A percentile compares a stretch with the other conserved stretches of the same genome.
These are phyloP conservation scores for Fusarium pseudograminearum DNA, from an alignment of 2,329 filamentous ascomycete species.

Conservation along the genomic window DNA sequence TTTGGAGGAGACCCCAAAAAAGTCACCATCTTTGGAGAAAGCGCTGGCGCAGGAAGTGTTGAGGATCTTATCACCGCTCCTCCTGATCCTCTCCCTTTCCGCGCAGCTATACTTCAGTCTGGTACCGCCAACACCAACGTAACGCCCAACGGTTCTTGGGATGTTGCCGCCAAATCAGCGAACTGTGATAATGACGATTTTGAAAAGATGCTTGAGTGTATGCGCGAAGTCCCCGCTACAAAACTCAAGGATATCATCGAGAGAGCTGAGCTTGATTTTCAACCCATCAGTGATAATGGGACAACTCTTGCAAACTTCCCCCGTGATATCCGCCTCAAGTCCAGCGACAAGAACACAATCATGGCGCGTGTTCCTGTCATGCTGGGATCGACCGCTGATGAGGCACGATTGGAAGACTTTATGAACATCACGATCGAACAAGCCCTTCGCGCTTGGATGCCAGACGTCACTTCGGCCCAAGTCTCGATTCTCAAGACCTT, in stretches of 20 bases:
- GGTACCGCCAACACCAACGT: conserved; percentile 25
- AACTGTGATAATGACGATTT: conserved; percentile 23
- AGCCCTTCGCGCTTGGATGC: neutral
- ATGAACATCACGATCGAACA: neutral
- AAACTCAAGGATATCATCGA: conserved; percentile 37
- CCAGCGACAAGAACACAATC: neutral
- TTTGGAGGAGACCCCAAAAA: conserved; percentile 61
- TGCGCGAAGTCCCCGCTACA: conserved; percentile 38
- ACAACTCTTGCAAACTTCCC: conserved; percentile 39
- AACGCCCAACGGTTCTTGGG: conserved; percentile 30
- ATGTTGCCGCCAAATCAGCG: conserved; percentile 7
- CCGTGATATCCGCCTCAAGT: conserved; percentile 26
- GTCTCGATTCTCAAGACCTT: conserved; percentile 15
- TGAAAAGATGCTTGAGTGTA: conserved; percentile 33
- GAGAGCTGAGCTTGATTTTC: conserved; percentile 35
- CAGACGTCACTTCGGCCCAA: neutral
- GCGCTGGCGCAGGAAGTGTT: conserved; percentile 68
- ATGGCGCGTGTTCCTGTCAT: conserved; percentile 46
- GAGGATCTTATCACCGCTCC: conserved; percentile 46
- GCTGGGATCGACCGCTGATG: conserved; percentile 42
- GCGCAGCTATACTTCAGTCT: conserved; percentile 48
- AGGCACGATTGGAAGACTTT: conserved; percentile 31
- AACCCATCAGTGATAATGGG: conserved; percentile 39
- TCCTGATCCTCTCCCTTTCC: conserved; percentile 47
- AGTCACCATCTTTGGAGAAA: conserved; percentile 66